phyloP scores from a whole-genome alignment of 495 filamentous ascomycete species.

The Tuber aestivum region DNA sequence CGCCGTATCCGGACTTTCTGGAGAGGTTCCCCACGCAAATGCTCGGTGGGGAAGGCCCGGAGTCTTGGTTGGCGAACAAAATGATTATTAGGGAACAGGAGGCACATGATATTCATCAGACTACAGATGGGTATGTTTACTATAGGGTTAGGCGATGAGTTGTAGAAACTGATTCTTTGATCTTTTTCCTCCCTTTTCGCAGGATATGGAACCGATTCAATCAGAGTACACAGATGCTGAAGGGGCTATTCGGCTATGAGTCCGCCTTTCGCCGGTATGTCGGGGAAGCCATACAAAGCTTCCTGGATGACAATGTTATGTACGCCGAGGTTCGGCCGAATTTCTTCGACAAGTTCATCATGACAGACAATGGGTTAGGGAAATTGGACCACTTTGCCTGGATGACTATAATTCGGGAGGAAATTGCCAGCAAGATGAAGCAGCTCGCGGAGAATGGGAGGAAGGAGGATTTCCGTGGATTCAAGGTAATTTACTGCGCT shows the following conservation, averaged over 20 bases:
- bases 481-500: conserved; percentile 2
- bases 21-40: neutral
- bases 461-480: neutral
- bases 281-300: conserved; percentile 1
- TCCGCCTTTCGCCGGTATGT: neutral
- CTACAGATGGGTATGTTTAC: neutral
- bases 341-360: conserved; percentile 1
- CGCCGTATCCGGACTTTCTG: neutral
- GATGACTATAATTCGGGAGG: neutral
- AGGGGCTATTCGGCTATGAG: neutral
- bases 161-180: neutral
- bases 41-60: neutral
- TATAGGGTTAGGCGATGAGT: neutral
- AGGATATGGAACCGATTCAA: conserved; percentile 1
- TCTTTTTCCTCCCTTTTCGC: neutral
- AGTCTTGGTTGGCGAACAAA: conserved; percentile 1
- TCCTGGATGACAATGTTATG: neutral
- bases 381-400: neutral
- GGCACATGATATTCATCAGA: conserved; percentile 1
- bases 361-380: neutral
- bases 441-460: neutral
- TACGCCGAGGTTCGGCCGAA: neutral
- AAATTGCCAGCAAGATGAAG: neutral
- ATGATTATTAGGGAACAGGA: neutral
- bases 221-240: neutral